phyloP scores from a whole-genome alignment of 192 early-diverging fungal genomes.

The Powellomyces hirtus region DNA sequence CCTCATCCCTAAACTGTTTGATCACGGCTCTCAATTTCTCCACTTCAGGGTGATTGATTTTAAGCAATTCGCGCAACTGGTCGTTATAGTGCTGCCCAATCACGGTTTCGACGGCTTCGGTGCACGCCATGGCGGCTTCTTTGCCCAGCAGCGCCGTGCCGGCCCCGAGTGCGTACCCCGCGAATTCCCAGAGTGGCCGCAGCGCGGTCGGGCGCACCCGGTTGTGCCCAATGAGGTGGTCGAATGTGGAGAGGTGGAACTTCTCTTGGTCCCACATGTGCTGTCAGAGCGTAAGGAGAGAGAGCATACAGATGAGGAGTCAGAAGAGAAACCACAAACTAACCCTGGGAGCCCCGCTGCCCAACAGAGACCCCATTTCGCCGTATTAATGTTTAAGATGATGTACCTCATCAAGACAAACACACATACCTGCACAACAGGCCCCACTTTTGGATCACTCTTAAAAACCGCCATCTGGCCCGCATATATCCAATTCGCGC shows the following conservation, averaged over 20 bases:
- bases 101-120: constrained; percentile 94
- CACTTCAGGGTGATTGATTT: constrained; percentile 62
- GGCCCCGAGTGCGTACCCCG: constrained; percentile 82
- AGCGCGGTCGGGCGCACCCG: constrained; percentile 84
- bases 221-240: constrained; percentile 69
- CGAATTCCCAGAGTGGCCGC: constrained; percentile 81
- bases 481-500: constrained; percentile 93
- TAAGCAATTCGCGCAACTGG: constrained; percentile 80
- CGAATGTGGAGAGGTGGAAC: constrained; percentile 75
- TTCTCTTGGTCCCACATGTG: constrained; percentile 98
- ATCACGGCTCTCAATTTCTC: constrained; percentile 55
- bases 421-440: constrained; percentile 61
- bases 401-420: too few relatives aligned
- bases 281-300: constrained; percentile 28
- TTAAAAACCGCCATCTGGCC: constrained; percentile 86
- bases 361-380: too few relatives aligned
- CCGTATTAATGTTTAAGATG: too few relatives aligned
- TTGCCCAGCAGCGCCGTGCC: constrained; percentile 88
- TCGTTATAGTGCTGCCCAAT: constrained; percentile 76
- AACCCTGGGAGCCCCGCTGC: too few relatives aligned
- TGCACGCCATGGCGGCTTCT: constrained; percentile 98
- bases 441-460: constrained; percentile 61
- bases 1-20: constrained; percentile 88
- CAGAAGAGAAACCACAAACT: background rate
- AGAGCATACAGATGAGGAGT: constrained; percentile 12